phyloP scores from a whole-genome alignment of 2,329 filamentous ascomycete genomes.

The Trichoderma pleuroti region DNA sequence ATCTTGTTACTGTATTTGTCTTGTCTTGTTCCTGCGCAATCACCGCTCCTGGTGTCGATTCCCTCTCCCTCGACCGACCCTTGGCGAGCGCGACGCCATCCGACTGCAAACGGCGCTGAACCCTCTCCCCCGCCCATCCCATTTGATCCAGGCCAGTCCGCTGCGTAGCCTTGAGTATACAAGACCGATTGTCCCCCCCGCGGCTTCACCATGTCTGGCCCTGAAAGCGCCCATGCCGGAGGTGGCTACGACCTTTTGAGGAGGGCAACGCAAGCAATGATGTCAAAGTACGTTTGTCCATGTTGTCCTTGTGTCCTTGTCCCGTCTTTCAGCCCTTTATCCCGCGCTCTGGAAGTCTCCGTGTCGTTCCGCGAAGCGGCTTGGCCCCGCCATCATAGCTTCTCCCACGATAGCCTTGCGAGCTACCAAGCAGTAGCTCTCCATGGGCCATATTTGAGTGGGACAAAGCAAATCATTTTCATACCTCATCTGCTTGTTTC shows the following conservation, averaged over 20 bases:
- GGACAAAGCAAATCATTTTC: neutral
- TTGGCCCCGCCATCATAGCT: constrained; percentile 9
- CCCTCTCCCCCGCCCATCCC: constrained; percentile 8
- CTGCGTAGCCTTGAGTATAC: constrained; percentile 5
- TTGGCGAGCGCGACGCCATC: constrained; percentile 20
- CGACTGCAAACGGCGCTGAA: constrained; percentile 3
- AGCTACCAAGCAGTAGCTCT: constrained; percentile 11
- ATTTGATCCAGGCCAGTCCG: neutral
- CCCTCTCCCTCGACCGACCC: constrained; percentile 6
- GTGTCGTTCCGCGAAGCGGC: constrained; percentile 7
- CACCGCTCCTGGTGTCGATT: neutral
- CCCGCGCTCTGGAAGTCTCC: constrained; percentile 8
- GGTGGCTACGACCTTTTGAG: constrained; percentile 56
- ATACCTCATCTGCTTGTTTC: neutral
- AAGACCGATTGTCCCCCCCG: neutral
- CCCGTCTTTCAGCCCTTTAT: neutral
- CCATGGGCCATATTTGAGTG: neutral
- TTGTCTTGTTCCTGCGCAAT: constrained; percentile 6
- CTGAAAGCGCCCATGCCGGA: constrained; percentile 40
- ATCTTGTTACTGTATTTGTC: neutral
- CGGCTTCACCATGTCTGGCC: constrained; percentile 46
- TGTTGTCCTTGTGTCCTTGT: constrained; percentile 10
- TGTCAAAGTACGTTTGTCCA: constrained; percentile 54
- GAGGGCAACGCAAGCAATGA: constrained; percentile 60
- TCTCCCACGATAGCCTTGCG: constrained; percentile 1